Base-by-base conservation (phyloP, 192 early-diverging fungal species). In the Rhizophagus sp. region DNA sequence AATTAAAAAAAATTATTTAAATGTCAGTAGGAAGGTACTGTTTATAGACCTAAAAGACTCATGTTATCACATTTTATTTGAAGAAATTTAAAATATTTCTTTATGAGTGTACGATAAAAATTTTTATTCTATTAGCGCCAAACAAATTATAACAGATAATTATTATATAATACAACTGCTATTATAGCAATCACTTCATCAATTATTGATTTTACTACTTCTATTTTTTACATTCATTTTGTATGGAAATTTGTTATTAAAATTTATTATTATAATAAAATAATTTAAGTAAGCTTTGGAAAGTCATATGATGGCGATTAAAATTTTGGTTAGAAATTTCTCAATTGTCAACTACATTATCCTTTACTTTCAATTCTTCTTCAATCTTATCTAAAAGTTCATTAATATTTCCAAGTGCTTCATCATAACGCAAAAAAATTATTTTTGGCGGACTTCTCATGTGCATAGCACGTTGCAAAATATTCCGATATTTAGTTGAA, bases 381-480 rank as follows among this genome's bases (percentile, higher is more conserved):
- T 75, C 73, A 19, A 75, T 62, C 27, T 75, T n/a, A 62, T 61
- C 57, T 25, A 75, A 75, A 36, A 75, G 49, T 75, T 75, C 62
- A 34, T 36, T 62, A 8, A 62, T 62, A 57, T 62, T 50, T 22
- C 50, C 50, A n/a, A 75, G 24, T 62, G 17, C 22, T 62, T 57
- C 30, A 34, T 62, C 73, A 22, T 62, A 47, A 15, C 73, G 49
- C 8, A 34, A 75, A 33, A 75, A 75, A 57, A 75, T 2, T 34
- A 75, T 75, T 62, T 57, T 75, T 33, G 73, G 73, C 11, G 73
- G 73, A 17, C 62, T 75, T 17, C 25, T 50, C 15, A 75, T 50
- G n/a, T 30, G 27, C 50, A 75, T 62, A 8, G 49, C 30, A 19
- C 34, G 25, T 33, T 75, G 52, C 22, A 75, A 7, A 8, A 75